Base-by-base conservation (phyloP, 23 red algal genomes). In the Gracilaria caudata region DNA sequence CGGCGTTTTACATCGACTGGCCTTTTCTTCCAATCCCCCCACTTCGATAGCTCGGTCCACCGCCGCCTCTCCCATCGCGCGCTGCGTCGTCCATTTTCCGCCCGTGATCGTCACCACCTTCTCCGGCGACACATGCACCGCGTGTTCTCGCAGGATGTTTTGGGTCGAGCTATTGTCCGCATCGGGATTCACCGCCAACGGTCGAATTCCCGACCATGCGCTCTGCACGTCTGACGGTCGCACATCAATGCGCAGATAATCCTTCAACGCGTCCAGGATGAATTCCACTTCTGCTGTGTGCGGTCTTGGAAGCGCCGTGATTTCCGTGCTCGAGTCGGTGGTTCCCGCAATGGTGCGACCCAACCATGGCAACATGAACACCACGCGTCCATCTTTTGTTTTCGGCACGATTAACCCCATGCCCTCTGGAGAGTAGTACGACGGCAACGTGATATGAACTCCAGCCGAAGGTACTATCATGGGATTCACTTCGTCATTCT, bases 301-400 rank as follows among this genome's bases (percentile, higher is more conserved):
- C 40, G 95, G 95, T 4, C 64, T 74, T 14, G 95, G 95, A 23
- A 93, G 77, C 56, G 89, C 85, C 17, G 95, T 97, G 46, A 97
- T 97, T 73, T 93, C 66, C 23, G 90, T 93, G 11, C 58, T 91
- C 33, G 79, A 87, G 64, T 97, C 95, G 23, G 95, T 97, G 13
- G 95, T 97, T 36, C 95, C 95, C 9, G 95, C 95, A 44, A 97
- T 97, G 25, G 95, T 97, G 4, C 55, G 82, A 24, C 96, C 96
- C 39, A 94, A 58, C 96, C 96, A 98, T 46, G 96, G 92, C 35
- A 98, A 68, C 96, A 98, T 95, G 59, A 95, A 94, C n/a, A 98
- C 96, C 4, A 95, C 87, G 13, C 92, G 96, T 41, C 96, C 96
- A 74, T 98, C 95, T 38, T 92, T 92, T 21, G 95, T 97, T 37